A percentile compares a stretch with the other conserved stretches of the same genome.
These are phyloP conservation scores for Triticum dicoccoides DNA, from an alignment of 176 grass and related monocot genomes.

Conservation along the genomic window DNA sequence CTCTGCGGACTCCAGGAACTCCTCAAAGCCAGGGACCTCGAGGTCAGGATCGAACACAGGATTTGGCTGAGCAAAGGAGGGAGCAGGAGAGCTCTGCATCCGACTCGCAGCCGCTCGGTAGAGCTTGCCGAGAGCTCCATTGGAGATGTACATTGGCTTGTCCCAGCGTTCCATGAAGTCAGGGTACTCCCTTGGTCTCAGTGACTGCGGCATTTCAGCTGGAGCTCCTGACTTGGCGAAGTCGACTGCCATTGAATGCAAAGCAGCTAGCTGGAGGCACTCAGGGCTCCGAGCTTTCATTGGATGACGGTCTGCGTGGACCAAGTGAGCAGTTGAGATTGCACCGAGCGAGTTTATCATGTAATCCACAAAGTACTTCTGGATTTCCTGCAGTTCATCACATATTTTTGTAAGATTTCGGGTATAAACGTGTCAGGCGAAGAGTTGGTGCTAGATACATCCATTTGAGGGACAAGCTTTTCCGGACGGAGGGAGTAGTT, in stretches of 20 bases:
- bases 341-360: slow-evolving; percentile 65
- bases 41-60: slow-evolving; percentile 56
- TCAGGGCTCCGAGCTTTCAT: slow-evolving; percentile 66
- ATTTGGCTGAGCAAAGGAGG: neutral
- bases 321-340: slow-evolving; percentile 79
- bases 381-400: slow-evolving; percentile 76
- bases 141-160: slow-evolving; percentile 55
- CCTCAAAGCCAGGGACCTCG: slow-evolving; percentile 55
- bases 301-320: slow-evolving; percentile 65
- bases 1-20: slow-evolving; percentile 56
- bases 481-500: neutral
- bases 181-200: slow-evolving; percentile 74
- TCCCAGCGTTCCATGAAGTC: slow-evolving; percentile 92
- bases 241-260: slow-evolving; percentile 92
- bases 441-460: too few species aligned
- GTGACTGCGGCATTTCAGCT: slow-evolving; percentile 60
- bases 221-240: slow-evolving; percentile 86
- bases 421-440: neutral
- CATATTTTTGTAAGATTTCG: slow-evolving; percentile 8
- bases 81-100: slow-evolving; percentile 21
- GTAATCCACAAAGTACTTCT: slow-evolving; percentile 44
- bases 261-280: slow-evolving; percentile 70
- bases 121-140: slow-evolving; percentile 66
- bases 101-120: slow-evolving; percentile 40
- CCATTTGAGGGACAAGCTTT: too few species aligned